Evolutionary conservation across 169 alveolate genomes (phyloP), one percentile per base, ranked within the genome.

Genomic region (Plasmodium yoelii): DNA sequence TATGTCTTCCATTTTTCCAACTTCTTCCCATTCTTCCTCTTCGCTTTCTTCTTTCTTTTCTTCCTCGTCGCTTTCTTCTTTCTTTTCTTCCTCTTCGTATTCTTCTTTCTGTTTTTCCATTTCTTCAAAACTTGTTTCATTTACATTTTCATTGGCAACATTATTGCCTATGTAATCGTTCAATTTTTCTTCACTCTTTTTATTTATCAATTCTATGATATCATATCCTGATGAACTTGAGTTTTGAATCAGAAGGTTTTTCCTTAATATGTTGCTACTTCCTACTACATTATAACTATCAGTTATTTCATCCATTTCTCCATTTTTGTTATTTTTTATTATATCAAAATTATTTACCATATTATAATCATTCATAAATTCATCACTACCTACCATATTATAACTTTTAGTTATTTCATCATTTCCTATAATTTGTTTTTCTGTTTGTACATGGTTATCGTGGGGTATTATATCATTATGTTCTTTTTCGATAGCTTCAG

Each of bases 181-280:
- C 53, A 80, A 60, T 51, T 56, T 46, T 64, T 80, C 90, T 51
- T 80, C 90, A 55, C 90, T 80, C 46, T 18, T 55, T 60, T 18
- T 80, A 55, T 80, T 80, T 5, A 80, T 80, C 34, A 55, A 42
- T 7, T 51, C 34, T 55, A 80, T 80, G 67, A 80, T 47, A 24
- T 67, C 74, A 28, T n/a, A 39, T 1, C 24, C 46, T 22, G 34
- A 42, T 19, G 46, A 7, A 57, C 8, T 0, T 15, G 69, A n/a
- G 9, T 57, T 59, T 24, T 19, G 60, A 13, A n/a, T 28, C 13
- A 12, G 71, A 15, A 7, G 0, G 5, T 2, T 24, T 4, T 13
- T 19, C 53, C 61, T 49, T 55, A 63, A 22, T 39, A 63, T 47
- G 10, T 59, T 18, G 34, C 68, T 57, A 53, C 61, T 80, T 28